These are phyloP conservation scores for Suhomyces bolitotheri DNA, from an alignment of 1,139 yeast genomes.

Conservation along the genomic window DNA sequence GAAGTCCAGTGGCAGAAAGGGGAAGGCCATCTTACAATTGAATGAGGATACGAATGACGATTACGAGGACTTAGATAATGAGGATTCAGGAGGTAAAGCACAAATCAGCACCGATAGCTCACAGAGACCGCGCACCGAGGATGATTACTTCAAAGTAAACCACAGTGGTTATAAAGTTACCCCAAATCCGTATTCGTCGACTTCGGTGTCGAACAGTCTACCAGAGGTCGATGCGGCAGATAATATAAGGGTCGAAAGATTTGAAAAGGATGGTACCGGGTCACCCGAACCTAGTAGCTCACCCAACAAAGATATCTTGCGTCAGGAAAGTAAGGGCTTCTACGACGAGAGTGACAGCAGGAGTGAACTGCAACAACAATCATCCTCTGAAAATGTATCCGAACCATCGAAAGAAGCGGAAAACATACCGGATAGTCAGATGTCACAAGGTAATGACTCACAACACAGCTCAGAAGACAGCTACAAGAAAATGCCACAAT, in stretches of 20 bases:
- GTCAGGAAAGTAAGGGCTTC: background rate
- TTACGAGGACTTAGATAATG: conserved; percentile 17
- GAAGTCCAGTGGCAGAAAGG: conserved; percentile 42
- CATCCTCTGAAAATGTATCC: background rate
- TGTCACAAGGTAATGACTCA: background rate
- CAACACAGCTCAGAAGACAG: background rate
- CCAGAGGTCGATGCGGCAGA: conserved; percentile 2
- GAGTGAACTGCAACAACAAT: too few species aligned
- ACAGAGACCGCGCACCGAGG: background rate
- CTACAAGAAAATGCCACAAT: conserved; percentile 2
- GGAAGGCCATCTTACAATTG: conserved; percentile 41
- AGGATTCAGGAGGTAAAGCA: conserved; percentile 3
- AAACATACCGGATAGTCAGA: background rate
- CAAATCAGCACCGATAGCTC: background rate
- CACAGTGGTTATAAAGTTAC: background rate
- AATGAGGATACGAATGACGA: conserved; percentile 25
- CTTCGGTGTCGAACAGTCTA: conserved; percentile 2
- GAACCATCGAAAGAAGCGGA: background rate
- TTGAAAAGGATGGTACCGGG: background rate
- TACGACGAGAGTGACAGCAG: background rate
- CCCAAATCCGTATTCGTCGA: background rate
- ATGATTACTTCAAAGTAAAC: conserved; percentile 6
- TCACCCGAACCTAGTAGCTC: background rate
- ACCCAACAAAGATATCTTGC: background rate
- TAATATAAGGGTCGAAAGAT: conserved; percentile 1